These are phyloP conservation scores for Byssothecium circinans DNA, from an alignment of 2,329 filamentous ascomycete species.

Conservation along the genomic window DNA sequence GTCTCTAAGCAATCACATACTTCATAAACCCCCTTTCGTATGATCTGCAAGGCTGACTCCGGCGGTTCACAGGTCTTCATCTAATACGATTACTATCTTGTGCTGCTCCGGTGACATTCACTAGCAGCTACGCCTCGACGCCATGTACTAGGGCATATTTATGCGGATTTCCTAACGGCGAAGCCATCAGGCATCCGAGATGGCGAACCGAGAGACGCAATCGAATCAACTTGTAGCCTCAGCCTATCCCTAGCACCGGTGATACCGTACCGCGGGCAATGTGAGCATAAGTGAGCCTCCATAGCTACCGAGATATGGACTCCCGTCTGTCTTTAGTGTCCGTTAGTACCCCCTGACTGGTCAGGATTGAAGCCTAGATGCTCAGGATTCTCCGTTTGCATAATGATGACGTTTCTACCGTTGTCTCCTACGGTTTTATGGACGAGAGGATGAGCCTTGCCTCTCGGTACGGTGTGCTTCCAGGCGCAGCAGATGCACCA, in stretches of 20 bases:
- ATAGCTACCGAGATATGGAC: constrained; percentile 12
- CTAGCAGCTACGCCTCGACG: constrained; percentile 8
- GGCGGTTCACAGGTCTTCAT: constrained; percentile 7
- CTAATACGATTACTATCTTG: constrained; percentile 6
- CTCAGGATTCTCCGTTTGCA: constrained; percentile 9
- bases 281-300: constrained; percentile 8
- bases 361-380: constrained; percentile 11
- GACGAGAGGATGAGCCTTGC: constrained; percentile 6
- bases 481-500: constrained; percentile 6
- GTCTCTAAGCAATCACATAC: constrained; percentile 8
- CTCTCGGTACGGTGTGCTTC: constrained; percentile 9
- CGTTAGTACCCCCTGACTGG: constrained; percentile 10
- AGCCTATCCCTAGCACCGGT: constrained; percentile 10
- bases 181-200: constrained; percentile 7
- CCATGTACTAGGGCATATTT: constrained; percentile 12
- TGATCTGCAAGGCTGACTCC: constrained; percentile 9
- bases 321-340: constrained; percentile 5
- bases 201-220: constrained; percentile 7
- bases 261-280: constrained; percentile 9
- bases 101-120: constrained; percentile 8
- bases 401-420: constrained; percentile 12
- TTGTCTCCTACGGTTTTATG: constrained; percentile 9
- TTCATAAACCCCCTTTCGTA: constrained; percentile 7
- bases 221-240: constrained; percentile 11
- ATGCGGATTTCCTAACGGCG: constrained; percentile 9